Evolutionary conservation across 2,329 filamentous ascomycete species (phyloP), one percentile per base, ranked within the genome.

Genomic region (Amauroascus niger): DNA sequence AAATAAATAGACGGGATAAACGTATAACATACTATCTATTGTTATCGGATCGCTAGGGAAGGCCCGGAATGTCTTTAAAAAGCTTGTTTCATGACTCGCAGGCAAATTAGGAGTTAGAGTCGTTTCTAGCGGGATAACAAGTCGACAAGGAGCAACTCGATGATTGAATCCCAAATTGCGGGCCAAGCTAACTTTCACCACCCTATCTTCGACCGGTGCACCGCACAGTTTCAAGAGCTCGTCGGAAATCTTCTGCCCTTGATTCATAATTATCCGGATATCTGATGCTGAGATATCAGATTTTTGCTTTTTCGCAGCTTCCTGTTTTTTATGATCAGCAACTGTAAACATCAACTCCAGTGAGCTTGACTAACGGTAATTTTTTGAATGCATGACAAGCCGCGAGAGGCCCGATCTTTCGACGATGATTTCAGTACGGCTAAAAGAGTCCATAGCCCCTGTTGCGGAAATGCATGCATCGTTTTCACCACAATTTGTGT

Each of bases 381-480:
- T 52, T 69, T 72, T 20, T 71, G 67, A 18, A 72, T 63, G 52
- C 69, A 71, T 30, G 64, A 63, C 40, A 69, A 64, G 9, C 81
- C 82, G 55, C 80, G 74, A 6, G 69, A 71, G 2, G 76, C 75
- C 55, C 91, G 80, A 51, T 91, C 86, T 13, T 78, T 76, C 57
- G 88, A 83, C 30, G 79, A 86, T 0, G 88, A 87, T 54, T 91
- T 91, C 61, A 89, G 84, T 43, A 96, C 84, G 7, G 90, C 88
- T 52, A 97, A 80, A 33, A 98, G 73, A 63, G 85, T 87, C 94
- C 93, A 99, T 24, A 97, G 70, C 0, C 90, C 85, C 68, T 98
- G 93, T 57, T 87, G 88, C 0, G 93, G 91, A 67, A 96, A 87
- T n/a, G 82, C 77, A 40, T 82, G 78, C 7, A 95, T 84, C n/a